These are phyloP conservation scores for Cercospora canescens DNA, from an alignment of 2,329 filamentous ascomycete genomes.

Conservation along the genomic window DNA sequence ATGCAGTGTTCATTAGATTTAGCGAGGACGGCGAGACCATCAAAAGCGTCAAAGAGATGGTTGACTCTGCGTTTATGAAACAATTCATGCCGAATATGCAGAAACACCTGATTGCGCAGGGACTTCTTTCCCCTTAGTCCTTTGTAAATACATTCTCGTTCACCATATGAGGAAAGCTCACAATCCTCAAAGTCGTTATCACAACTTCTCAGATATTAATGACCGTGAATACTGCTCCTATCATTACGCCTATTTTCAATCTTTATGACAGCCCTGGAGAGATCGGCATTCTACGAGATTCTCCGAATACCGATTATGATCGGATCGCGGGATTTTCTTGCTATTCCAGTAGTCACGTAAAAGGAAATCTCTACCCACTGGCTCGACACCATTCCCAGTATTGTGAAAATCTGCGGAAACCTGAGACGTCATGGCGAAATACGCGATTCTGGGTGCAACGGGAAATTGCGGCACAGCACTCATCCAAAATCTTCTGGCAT, in stretches of 20 bases:
- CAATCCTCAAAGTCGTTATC: too few relatives aligned
- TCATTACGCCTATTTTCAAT: not conserved
- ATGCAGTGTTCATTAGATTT: slow-evolving; percentile 14
- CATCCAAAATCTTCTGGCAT: not conserved
- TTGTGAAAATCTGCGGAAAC: not conserved
- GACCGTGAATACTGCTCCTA: too few relatives aligned
- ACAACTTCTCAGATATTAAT: too few relatives aligned
- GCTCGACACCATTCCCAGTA: too few relatives aligned
- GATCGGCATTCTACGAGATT: not conserved
- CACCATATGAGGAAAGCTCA: too few relatives aligned
- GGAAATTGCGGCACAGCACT: not conserved
- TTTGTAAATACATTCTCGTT: too few relatives aligned
- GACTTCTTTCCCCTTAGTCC: not conserved
- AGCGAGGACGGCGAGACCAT: slow-evolving; percentile 3
- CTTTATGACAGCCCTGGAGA: not conserved
- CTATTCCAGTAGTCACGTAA: too few relatives aligned
- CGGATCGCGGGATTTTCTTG: not conserved
- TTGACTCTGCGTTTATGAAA: slow-evolving; percentile 12
- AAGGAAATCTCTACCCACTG: too few relatives aligned
- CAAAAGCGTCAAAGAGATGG: slow-evolving; percentile 16
- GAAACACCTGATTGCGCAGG: not conserved
- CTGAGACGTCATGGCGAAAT: not conserved
- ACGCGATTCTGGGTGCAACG: not conserved
- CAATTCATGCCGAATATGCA: not conserved
- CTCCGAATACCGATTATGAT: not conserved